Evolutionary conservation across 1,284 basidiomycete species (phyloP).

Genomic region (Afroboletus lepidellus): DNA sequence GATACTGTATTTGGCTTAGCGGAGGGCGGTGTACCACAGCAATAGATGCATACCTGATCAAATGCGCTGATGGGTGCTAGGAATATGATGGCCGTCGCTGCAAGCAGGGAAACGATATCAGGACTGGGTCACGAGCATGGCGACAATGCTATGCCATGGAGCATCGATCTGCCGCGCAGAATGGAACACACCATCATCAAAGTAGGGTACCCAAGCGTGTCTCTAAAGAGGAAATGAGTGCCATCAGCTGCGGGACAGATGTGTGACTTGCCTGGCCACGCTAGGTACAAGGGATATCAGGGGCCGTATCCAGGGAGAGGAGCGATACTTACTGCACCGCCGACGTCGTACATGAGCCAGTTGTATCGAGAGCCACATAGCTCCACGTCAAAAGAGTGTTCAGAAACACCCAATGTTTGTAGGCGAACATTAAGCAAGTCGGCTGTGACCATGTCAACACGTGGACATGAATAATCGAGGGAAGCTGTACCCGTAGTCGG

Average conservation of each 20-base stretch:
- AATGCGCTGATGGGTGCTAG: slow-evolving; percentile 79
- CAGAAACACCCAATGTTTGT: slow-evolving; percentile 75
- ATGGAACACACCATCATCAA: slow-evolving; percentile 63
- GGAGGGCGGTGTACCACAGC: slow-evolving; percentile 9
- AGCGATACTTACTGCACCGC: slow-evolving; percentile 61
- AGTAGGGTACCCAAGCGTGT: slow-evolving; percentile 78
- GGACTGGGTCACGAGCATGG: slow-evolving; percentile 8
- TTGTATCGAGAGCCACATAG: slow-evolving; percentile 60
- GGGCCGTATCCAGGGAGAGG: slow-evolving; percentile 1
- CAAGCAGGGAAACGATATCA: slow-evolving; percentile 11
- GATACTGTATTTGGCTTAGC: slow-evolving; percentile 48
- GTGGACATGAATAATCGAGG: too few species aligned
- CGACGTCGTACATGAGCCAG: slow-evolving; percentile 79
- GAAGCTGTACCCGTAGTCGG: slow-evolving; percentile 71
- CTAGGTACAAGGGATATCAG: slow-evolving; percentile 31
- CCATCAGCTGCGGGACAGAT: slow-evolving; percentile 27
- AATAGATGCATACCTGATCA: slow-evolving; percentile 55
- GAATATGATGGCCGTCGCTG: slow-evolving; percentile 73
- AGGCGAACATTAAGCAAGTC: slow-evolving; percentile 76
- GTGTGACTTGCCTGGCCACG: slow-evolving; percentile 48
- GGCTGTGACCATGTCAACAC: too few species aligned
- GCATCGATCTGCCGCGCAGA: slow-evolving; percentile 1
- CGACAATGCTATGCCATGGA: slow-evolving; percentile 16
- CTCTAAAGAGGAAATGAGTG: slow-evolving; percentile 43
- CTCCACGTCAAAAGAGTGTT: slow-evolving; percentile 68